A percentile compares a stretch with the other conserved stretches of the same genome.
Conservation (phyloP, 306 rosid species). For the Luffa acutangula region DNA sequence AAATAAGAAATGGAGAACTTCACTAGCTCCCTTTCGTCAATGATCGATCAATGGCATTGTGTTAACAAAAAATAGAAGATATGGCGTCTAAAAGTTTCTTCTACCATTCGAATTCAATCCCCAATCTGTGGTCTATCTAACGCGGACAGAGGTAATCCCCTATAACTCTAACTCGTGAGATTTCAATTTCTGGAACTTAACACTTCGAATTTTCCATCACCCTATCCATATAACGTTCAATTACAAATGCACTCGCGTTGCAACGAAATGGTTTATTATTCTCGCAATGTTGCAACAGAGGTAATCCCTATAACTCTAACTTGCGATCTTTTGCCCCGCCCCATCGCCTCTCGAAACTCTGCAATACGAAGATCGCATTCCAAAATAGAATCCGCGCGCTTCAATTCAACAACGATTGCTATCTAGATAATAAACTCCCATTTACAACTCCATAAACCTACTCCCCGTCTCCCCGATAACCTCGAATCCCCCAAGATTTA, state of each 20-base stretch:
- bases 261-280: background rate
- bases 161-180: background rate
- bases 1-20: background rate
- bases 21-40: background rate
- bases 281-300: no score
- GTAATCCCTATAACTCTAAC: no score
- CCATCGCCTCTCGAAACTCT: background rate
- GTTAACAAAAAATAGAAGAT: background rate
- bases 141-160: background rate
- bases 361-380: background rate
- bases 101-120: background rate
- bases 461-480: background rate
- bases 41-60: background rate
- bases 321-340: background rate
- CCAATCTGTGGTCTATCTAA: background rate
- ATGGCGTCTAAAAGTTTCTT: background rate
- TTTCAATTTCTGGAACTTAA: background rate
- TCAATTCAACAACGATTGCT: background rate
- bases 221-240: background rate
- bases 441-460: background rate
- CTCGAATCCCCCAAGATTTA: background rate
- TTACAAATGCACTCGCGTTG: background rate
- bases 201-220: background rate
- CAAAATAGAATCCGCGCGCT: background rate
- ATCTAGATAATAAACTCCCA: background rate